These are phyloP conservation scores for Manihot esculenta DNA, from an alignment of 441 rosid genomes.

Conservation along the genomic window DNA sequence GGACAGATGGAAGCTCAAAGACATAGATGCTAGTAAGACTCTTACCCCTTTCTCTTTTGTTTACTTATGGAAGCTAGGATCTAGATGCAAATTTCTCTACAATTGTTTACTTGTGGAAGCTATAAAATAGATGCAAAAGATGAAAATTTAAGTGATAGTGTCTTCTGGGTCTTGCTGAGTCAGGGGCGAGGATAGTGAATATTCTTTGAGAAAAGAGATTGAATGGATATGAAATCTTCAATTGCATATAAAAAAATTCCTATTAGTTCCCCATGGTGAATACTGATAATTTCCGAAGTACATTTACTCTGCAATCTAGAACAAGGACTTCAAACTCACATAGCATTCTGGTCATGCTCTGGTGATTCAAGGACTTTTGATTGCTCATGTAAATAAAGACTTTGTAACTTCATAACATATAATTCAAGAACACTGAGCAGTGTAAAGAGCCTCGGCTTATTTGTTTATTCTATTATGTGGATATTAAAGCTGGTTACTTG, in stretches of 20 bases:
- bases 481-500: background rate
- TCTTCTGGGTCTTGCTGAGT: background rate
- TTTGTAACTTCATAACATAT: background rate
- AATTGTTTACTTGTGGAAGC: background rate
- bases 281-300: no score
- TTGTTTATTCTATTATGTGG: background rate
- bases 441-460: background rate
- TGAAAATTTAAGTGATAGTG: background rate
- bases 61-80: background rate
- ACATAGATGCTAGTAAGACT: slow-evolving; percentile 62
- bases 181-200: no score
- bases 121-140: background rate
- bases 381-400: background rate
- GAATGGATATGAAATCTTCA: no score
- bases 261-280: no score
- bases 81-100: no score
- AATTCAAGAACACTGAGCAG: background rate
- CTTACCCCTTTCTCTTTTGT: slow-evolving; percentile 2
- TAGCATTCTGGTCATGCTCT: background rate
- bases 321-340: background rate
- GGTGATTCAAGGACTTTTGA: background rate
- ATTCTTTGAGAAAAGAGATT: no score
- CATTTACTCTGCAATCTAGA: background rate
- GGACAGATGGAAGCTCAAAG: slow-evolving; percentile 70
- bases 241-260: no score